These are phyloP conservation scores for Aspergillus heteromorphus DNA, from an alignment of 495 filamentous ascomycete species.

Conservation along the genomic window DNA sequence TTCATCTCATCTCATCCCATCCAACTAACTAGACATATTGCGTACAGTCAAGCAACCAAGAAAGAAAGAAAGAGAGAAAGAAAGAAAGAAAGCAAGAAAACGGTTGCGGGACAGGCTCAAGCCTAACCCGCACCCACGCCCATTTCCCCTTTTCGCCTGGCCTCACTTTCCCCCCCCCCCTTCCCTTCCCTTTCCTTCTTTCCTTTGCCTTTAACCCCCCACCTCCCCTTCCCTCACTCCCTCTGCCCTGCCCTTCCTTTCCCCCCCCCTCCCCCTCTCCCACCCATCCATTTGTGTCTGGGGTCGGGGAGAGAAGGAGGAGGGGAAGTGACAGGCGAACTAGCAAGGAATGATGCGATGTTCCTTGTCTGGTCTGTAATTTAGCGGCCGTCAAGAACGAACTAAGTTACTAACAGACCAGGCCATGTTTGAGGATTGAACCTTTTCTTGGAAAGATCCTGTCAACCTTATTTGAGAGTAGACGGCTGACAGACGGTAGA, in stretches of 20 bases:
- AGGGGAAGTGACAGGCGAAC: background rate
- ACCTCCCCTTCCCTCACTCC: background rate
- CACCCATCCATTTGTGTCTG: conserved; percentile 3
- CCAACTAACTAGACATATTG: too few species aligned
- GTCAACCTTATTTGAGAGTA: conserved; percentile 14
- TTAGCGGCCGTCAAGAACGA: background rate
- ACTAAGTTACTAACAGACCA: too few species aligned
- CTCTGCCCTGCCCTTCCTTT: background rate
- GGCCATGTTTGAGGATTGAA: too few species aligned
- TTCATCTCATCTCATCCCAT: background rate
- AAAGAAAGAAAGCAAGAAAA: background rate
- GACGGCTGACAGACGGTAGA: background rate
- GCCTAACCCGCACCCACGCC: conserved; percentile 3
- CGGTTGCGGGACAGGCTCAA: background rate
- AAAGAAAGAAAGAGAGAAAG: too few species aligned
- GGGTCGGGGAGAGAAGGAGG: background rate
- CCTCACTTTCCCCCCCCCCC: background rate
- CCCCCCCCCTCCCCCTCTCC: background rate
- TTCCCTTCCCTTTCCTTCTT: conserved; percentile 6
- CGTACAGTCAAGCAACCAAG: too few species aligned
- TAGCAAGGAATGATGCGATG: background rate
- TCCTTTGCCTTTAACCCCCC: background rate
- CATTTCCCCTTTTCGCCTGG: conserved; percentile 1
- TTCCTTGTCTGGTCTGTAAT: background rate
- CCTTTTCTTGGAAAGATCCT: conserved; percentile 8